These are phyloP conservation scores for Sphagnum tenellum DNA, from an alignment of 225 moss, liverwort and hornwort genomes.

Conservation along the genomic window DNA sequence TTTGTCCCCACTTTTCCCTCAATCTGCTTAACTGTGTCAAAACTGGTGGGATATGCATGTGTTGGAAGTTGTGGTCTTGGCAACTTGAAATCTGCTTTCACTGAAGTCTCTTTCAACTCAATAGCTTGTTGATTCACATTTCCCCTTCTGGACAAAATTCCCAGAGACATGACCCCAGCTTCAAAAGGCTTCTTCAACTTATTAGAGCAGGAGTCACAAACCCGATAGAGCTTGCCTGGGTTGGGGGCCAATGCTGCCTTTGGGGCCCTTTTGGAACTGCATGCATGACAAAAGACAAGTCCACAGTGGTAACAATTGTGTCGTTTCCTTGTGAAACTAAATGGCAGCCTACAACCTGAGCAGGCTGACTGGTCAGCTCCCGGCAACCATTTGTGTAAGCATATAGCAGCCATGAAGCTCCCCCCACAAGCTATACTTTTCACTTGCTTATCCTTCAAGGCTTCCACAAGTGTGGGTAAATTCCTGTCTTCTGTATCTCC, in stretches of 20 bases:
- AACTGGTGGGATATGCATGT: slow-evolving; percentile 51
- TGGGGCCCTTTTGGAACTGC: slow-evolving; percentile 89
- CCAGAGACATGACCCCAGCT: slow-evolving; percentile 36
- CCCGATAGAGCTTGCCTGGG: slow-evolving; percentile 68
- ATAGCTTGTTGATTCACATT: slow-evolving; percentile 26
- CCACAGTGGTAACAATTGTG: slow-evolving; percentile 99
- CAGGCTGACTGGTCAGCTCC: slow-evolving; percentile 92
- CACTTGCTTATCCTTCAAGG: slow-evolving; percentile 93
- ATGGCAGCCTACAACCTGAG: slow-evolving; percentile 75
- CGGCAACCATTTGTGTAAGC: slow-evolving; percentile 92
- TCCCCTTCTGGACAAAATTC: slow-evolving; percentile 31
- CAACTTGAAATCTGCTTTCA: slow-evolving; percentile 47
- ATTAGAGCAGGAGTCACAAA: slow-evolving; percentile 79
- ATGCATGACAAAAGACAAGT: slow-evolving; percentile 74
- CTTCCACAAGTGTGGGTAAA: slow-evolving; percentile 71
- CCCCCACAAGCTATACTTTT: slow-evolving; percentile 84
- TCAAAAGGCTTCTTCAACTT: slow-evolving; percentile 86
- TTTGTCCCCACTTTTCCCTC: slow-evolving; percentile 44
- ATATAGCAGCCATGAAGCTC: slow-evolving; percentile 82
- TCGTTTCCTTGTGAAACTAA: slow-evolving; percentile 93
- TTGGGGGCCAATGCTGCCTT: slow-evolving; percentile 86
- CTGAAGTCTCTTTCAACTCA: slow-evolving; percentile 67
- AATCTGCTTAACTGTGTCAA: slow-evolving; percentile 42
- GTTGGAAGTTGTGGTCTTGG: slow-evolving; percentile 40
- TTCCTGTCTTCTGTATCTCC: slow-evolving; percentile 78